Evolutionary conservation across 768 basidiomycete species (phyloP).

Genomic region (Hemileccinum impolitum): DNA sequence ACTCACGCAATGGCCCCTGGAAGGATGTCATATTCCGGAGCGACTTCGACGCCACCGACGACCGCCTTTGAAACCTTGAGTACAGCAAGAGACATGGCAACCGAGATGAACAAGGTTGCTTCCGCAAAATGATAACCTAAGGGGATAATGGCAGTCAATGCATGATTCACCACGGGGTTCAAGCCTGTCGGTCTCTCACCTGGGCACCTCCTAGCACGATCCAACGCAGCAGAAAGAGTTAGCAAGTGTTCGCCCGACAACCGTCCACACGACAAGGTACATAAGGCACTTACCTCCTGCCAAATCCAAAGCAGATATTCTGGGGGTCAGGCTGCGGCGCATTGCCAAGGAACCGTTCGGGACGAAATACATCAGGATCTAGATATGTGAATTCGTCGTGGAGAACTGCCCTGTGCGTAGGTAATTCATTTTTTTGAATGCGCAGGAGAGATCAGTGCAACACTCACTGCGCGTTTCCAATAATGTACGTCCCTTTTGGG

Average conservation of each 20-base stretch:
- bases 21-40: constrained; percentile 41
- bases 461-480: constrained; percentile 26
- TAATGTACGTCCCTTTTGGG: constrained; percentile 22
- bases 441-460: not conserved
- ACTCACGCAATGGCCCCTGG: constrained; percentile 46
- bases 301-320: constrained; percentile 25
- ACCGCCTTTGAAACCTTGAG: constrained; percentile 42
- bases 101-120: constrained; percentile 23
- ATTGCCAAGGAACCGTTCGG: constrained; percentile 33
- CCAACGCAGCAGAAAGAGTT: not conserved
- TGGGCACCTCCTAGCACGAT: constrained; percentile 15
- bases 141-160: not conserved
- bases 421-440: constrained; percentile 1
- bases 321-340: constrained; percentile 18
- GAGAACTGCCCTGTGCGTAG: constrained; percentile 45
- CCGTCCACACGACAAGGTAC: fast-evolving
- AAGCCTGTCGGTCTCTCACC: too few species aligned
- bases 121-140: constrained; percentile 31
- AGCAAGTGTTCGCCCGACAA: not conserved
- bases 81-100: constrained; percentile 41
- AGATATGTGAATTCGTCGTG: constrained; percentile 43
- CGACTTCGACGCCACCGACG: constrained; percentile 40
- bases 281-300: constrained; percentile 22
- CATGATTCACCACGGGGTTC: not conserved
- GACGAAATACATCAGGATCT: constrained; percentile 31